Percentiles rank a stretch among this genome's conserved stretches.
phyloP scores from a whole-genome alignment of 768 basidiomycete genomes.

The Serendipita sp. region DNA sequence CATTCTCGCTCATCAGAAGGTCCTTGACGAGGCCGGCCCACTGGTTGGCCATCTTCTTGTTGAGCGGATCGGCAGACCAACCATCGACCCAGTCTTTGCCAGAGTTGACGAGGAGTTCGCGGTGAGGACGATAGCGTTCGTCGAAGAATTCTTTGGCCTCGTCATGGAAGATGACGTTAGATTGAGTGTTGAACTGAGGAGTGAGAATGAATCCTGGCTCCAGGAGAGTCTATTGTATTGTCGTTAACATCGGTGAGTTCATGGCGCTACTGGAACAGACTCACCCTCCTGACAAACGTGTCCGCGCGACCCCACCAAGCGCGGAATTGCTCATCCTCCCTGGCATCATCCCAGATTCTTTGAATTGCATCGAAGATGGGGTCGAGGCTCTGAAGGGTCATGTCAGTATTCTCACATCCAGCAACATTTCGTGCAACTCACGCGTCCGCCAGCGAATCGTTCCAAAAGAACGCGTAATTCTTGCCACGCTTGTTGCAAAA shows the following conservation, averaged over 20 bases:
- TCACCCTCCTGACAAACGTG: conserved; percentile 46
- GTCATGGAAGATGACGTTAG: conserved; percentile 27
- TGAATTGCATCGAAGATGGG: conserved; percentile 53
- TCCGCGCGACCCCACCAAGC: conserved; percentile 55
- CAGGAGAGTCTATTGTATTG: conserved; percentile 37
- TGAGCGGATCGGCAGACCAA: conserved; percentile 72
- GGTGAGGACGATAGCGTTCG: conserved; percentile 54
- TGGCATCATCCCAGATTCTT: conserved; percentile 55
- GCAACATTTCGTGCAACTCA: not conserved
- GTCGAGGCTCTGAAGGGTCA: conserved; percentile 32
- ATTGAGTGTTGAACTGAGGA: conserved; percentile 54
- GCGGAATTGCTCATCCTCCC: conserved; percentile 55
- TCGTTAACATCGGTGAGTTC: not conserved
- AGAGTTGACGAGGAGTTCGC: conserved; percentile 61
- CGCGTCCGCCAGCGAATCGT: conserved; percentile 61
- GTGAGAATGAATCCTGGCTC: conserved; percentile 80
- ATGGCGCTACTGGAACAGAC: not conserved
- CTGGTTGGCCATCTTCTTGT: conserved; percentile 67
- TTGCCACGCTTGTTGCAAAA: conserved; percentile 36
- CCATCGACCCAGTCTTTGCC: conserved; percentile 67
- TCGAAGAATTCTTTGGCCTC: conserved; percentile 63
- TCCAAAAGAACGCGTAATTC: conserved; percentile 74
- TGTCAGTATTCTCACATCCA: not conserved
- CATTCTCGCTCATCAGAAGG: conserved; percentile 67
- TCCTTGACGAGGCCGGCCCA: conserved; percentile 69